Evolutionary conservation across 2,329 filamentous ascomycete genomes (phyloP), one percentile per base, ranked within the genome.

Genomic region (Cercospora sojina): DNA sequence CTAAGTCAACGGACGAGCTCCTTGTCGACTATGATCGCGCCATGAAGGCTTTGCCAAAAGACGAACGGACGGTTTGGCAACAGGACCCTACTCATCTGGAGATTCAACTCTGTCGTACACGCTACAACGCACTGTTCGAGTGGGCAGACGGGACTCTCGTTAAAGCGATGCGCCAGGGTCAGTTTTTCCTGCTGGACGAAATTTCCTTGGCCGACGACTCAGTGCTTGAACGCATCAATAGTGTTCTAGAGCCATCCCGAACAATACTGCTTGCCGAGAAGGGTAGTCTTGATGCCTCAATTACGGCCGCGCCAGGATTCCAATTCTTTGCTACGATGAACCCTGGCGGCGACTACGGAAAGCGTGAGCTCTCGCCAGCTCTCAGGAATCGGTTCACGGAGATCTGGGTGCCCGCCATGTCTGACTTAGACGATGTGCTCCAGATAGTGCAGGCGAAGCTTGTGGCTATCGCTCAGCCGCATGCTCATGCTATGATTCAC

Each of bases 251-350:
- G 77, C 90, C 95, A 1, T 88, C 91, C 53, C 86, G 95, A 61
- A 92, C 91, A 0, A 86, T 99, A 29, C 82, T 99, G 3, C 85
- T 99, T 16, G 96, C 96, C 0, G 95, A 99, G 77, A 99, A 98
- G 79, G 96, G 95, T 0, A 87, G 91, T 1, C 85, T 91, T 5
- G 89, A 97, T 77, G 93, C 93, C 0, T 88, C 91, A 69, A 86
- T 99, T 27, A 86, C 86, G 43, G 95, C 91, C 5, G 79, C 84
- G 10, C 84, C 90, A 47, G 91, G 90, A 0, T 99, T 98, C 79
- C 93, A 99, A 74, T 97, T 99, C 79, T 87, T 99, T 67, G 94
- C 95, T 3, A 99, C 95, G 0, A 99, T 99, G 95, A 99, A 99
- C 72, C 95, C 95, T 8, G 96, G 96, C 59, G 95, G 96, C 55